Percentiles rank a stretch among this genome's conserved stretches.
Conservation (phyloP, 202 grass and related monocot species). For the Dendrocalamus latiflorus region DNA sequence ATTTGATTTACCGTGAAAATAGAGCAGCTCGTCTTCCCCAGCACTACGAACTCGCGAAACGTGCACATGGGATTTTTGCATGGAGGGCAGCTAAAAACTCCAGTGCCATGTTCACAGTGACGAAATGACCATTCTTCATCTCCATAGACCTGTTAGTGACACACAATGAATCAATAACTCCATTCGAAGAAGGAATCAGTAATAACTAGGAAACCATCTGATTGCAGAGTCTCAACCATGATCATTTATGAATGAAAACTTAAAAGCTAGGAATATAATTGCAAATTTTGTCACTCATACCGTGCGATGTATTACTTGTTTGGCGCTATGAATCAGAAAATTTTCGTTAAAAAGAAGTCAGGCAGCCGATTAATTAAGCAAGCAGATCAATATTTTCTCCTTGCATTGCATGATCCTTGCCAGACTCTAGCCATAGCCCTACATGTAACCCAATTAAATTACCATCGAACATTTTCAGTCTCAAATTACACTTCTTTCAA, state of each 20-base stretch:
- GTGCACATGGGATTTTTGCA: conserved; percentile 57
- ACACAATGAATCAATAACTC: background rate
- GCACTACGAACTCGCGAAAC: conserved; percentile 44
- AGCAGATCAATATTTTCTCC: too few species aligned
- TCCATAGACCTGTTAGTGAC: conserved; percentile 40
- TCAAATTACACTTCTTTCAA: background rate
- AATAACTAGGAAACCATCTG: background rate
- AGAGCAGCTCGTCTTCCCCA: conserved; percentile 50
- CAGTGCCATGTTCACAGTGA: conserved; percentile 48
- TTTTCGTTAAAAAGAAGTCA: background rate
- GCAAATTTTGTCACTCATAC: background rate
- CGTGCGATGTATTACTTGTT: background rate
- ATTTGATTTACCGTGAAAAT: conserved; percentile 48
- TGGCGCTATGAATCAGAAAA: background rate
- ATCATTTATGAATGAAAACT: background rate
- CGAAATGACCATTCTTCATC: conserved; percentile 69
- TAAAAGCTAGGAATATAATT: background rate
- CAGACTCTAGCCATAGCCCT: background rate
- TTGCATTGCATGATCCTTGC: background rate
- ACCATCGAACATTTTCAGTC: background rate
- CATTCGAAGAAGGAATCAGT: background rate
- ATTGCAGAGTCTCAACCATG: background rate
- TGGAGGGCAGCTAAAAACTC: conserved; percentile 52
- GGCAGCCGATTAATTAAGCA: background rate
- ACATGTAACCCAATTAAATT: background rate